These are phyloP conservation scores for Lactifluus volemus DNA, from an alignment of 768 basidiomycete species.

Conservation along the genomic window DNA sequence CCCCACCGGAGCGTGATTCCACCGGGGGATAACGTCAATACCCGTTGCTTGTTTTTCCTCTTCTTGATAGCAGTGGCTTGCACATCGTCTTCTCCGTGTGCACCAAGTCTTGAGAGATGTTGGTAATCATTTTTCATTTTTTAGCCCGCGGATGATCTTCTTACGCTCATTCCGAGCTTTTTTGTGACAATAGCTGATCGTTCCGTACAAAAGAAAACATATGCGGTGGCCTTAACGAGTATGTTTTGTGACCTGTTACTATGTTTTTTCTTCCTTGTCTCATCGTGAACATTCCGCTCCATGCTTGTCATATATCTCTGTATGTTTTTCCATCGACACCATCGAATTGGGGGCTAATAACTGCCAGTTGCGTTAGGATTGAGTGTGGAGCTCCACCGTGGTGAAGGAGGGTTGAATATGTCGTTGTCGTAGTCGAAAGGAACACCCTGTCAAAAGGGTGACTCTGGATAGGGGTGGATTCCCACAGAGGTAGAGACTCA, in stretches of 20 bases:
- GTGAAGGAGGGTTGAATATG: too few relatives aligned
- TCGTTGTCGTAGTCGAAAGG: slow-evolving; percentile 69
- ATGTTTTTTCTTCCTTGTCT: too few relatives aligned
- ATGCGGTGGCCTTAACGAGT: too few relatives aligned
- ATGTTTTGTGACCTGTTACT: too few relatives aligned
- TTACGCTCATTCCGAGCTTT: too few relatives aligned
- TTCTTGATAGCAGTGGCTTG: slow-evolving; percentile 34
- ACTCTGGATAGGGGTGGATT: neutral
- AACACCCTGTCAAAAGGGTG: slow-evolving; percentile 40
- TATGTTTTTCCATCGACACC: too few relatives aligned
- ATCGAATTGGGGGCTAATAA: slow-evolving; percentile 6
- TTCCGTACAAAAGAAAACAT: too few relatives aligned
- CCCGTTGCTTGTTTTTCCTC: slow-evolving; percentile 91
- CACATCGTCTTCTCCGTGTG: slow-evolving; percentile 39
- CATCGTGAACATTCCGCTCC: too few relatives aligned
- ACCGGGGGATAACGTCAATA: slow-evolving; percentile 83
- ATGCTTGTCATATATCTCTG: too few relatives aligned
- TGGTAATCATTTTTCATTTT: too few relatives aligned
- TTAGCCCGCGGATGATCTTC: too few relatives aligned
- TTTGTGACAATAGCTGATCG: too few relatives aligned
- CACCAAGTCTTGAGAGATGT: slow-evolving; percentile 33
- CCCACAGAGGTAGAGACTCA: slow-evolving; percentile 25
- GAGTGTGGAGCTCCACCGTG: slow-evolving; percentile 14
- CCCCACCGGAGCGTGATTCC: slow-evolving; percentile 83
- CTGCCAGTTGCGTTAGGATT: slow-evolving; percentile 11